Conservation (phyloP, 2,329 filamentous ascomycete species). For the Shiraia sp. region DNA sequence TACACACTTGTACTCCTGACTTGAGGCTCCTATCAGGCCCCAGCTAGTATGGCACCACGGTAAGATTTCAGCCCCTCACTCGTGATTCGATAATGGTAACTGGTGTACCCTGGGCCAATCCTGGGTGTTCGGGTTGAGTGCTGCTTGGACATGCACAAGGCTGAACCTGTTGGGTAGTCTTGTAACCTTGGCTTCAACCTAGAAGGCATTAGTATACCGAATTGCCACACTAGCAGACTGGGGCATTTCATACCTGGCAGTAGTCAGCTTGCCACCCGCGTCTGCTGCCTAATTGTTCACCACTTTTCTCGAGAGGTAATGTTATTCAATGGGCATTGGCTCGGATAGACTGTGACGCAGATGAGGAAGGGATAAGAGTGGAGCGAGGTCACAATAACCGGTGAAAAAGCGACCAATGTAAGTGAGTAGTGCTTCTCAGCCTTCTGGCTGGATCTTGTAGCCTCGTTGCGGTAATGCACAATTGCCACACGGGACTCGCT, state of each 20-base stretch:
- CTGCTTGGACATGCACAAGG: conserved; percentile 3
- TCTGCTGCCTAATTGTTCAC: conserved; percentile 15
- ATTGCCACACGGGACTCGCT: conserved; percentile 8
- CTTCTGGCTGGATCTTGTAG: conserved; percentile 13
- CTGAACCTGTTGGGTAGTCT: conserved; percentile 8
- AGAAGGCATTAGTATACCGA: conserved; percentile 4
- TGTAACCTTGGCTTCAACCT: neutral
- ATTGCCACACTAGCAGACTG: neutral
- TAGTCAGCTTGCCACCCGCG: conserved; percentile 8
- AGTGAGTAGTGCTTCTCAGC: conserved; percentile 13
- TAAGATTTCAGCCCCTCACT: conserved; percentile 11
- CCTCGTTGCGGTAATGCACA: conserved; percentile 9
- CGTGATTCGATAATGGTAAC: conserved; percentile 2
- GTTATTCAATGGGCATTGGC: conserved; percentile 9
- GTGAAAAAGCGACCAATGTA: conserved; percentile 16
- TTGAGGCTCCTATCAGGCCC: conserved; percentile 6
- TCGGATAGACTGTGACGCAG: conserved; percentile 2
- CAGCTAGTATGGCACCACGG: conserved; percentile 2
- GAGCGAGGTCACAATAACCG: conserved; percentile 12
- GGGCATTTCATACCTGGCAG: conserved; percentile 10
- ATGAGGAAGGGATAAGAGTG: conserved; percentile 3
- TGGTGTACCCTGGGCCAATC: conserved; percentile 4
- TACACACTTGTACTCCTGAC: neutral
- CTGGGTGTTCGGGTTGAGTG: conserved; percentile 1
- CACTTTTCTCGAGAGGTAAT: conserved; percentile 3